Conservation (phyloP, 2,329 filamentous ascomycete species). For the Hymenoscyphus infarciens region DNA sequence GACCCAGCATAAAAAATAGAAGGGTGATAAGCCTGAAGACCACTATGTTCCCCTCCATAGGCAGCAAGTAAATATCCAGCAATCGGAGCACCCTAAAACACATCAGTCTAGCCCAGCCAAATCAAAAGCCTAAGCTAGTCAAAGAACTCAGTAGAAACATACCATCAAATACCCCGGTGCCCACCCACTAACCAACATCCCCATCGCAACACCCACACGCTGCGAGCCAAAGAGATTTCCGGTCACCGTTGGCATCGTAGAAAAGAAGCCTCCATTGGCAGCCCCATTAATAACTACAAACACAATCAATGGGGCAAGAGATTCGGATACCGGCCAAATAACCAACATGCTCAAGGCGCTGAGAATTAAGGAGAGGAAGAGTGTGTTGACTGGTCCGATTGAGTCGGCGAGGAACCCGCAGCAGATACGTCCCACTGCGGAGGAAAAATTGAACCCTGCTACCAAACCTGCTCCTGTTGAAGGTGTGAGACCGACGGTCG, state of each 20-base stretch:
- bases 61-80: slow-evolving; percentile 57
- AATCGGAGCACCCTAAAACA: slow-evolving; percentile 50
- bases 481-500: slow-evolving; percentile 51
- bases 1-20: slow-evolving; percentile 61
- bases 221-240: slow-evolving; percentile 55
- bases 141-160: slow-evolving; percentile 23
- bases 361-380: slow-evolving; percentile 48
- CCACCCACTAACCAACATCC: slow-evolving; percentile 61
- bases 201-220: slow-evolving; percentile 53
- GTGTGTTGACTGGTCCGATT: slow-evolving; percentile 53
- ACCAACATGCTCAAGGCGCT: slow-evolving; percentile 56
- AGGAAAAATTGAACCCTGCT: slow-evolving; percentile 59
- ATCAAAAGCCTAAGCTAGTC: no score
- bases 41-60: slow-evolving; percentile 47
- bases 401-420: slow-evolving; percentile 52
- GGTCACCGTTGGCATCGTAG: slow-evolving; percentile 60
- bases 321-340: slow-evolving; percentile 57
- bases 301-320: slow-evolving; percentile 49
- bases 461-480: slow-evolving; percentile 53
- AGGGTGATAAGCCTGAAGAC: slow-evolving; percentile 52
- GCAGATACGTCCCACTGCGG: slow-evolving; percentile 53
- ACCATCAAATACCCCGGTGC: slow-evolving; percentile 58
- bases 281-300: slow-evolving; percentile 60
- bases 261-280: slow-evolving; percentile 61
- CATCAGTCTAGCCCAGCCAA: background rate